Evolutionary conservation across 805 yeast species (phyloP), one percentile per base, ranked within the genome.

Genomic region (Dipodascopsis uninucleata): DNA sequence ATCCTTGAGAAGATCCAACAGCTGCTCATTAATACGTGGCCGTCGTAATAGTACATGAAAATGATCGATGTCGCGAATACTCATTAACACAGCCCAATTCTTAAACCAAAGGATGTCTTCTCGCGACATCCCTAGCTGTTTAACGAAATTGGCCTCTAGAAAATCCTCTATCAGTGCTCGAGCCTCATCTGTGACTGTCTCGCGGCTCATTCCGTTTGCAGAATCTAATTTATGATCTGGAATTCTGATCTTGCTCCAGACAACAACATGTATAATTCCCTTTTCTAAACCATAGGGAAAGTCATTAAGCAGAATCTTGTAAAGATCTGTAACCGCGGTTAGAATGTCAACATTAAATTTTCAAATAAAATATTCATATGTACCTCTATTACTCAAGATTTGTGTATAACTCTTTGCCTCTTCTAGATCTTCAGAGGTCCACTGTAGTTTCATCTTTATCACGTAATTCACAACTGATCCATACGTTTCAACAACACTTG

Each of bases 51-150:
- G 58, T 1, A 78, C 76, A 58, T 78, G 83, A 45, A 78, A 69
- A 57, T 78, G 83, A 54, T 79, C 78, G 31, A 78, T 65, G 18
- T 72, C 69, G 40, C 72, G 71, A 4, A 78, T 77, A 51, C 78
- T 72, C 59, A 78, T 82, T 28, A 78, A 59, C 22, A 75, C 68
- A 12, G 68, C 70, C 75, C 81, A 76, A 58, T 78, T 78, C 44
- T 75, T 73, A 58, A 78, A 78, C 82, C 82, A 78, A 24, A 69
- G 58, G 10, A 77, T 53, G 39, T 71, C 61, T 8, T 67, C 65
- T 31, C 62, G 47, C 2, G 58, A 41, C 28, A 74, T 58, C 1
- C 71, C 74, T 36, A 68, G 58, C 18, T 57, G 48, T 9, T 62
- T 57, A n/a, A 63, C 64, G 49, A 77, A 77, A 3, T 72, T 70